Percentiles rank a stretch among this genome's conserved stretches.
Evolutionary conservation across 371 early-diverging fungal species (phyloP).

Genomic region (Circinella umbellata): DNA sequence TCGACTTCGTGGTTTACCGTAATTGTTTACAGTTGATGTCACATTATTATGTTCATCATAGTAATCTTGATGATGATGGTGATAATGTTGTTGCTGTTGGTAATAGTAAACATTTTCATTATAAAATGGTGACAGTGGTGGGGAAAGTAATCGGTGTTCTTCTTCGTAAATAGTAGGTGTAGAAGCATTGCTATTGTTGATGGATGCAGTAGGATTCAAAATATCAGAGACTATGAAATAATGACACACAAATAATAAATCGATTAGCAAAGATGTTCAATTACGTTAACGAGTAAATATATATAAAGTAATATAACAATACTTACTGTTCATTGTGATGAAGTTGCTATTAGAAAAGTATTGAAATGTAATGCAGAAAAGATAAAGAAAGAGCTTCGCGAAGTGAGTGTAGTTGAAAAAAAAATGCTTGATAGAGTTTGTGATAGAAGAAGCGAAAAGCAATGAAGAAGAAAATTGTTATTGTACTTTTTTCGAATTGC

Average conservation of each 20-base stretch:
- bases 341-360: not conserved
- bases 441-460: not conserved
- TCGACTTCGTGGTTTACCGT: conserved; percentile 48
- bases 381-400: not conserved
- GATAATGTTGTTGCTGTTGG: conserved; percentile 2
- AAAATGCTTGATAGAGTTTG: not conserved
- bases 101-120: not conserved
- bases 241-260: not conserved
- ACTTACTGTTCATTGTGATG: conserved; percentile 17
- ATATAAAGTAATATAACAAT: not conserved
- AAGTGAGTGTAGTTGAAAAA: not conserved
- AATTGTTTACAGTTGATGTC: not conserved
- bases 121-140: not conserved
- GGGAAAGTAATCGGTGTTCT: conserved; percentile 6
- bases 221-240: conserved; percentile 15
- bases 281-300: not conserved
- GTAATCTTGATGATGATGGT: too few relatives aligned
- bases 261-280: not conserved
- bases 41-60: not conserved
- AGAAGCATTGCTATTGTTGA: not conserved
- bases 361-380: not conserved
- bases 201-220: conserved; percentile 15
- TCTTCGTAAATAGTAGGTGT: conserved; percentile 4
- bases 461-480: not conserved
- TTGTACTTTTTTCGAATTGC: not conserved